phyloP scores from a whole-genome alignment of 345 rosid species.

The Dipteronia dyeriana region DNA sequence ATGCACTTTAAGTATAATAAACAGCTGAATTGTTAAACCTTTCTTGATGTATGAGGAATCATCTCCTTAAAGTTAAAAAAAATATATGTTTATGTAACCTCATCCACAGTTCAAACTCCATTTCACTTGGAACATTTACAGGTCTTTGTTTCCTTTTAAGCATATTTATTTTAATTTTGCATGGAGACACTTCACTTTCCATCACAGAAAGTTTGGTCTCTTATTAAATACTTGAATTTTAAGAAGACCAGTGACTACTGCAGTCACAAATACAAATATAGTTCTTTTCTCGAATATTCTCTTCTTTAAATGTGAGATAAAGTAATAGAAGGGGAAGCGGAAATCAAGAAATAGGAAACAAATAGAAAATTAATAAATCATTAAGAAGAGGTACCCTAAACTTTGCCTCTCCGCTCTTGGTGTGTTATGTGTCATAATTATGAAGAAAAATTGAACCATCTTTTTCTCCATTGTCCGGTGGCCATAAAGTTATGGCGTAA shows the following conservation, averaged over 20 bases:
- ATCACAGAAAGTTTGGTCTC: neutral
- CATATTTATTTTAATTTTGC: neutral
- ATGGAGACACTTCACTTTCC: neutral
- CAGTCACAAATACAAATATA: neutral
- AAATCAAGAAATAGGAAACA: neutral
- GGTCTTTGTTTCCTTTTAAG: neutral
- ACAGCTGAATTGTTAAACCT: neutral
- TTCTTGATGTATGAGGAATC: neutral
- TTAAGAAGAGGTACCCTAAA: no score
- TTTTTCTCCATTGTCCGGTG: no score
- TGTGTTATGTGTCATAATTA: no score
- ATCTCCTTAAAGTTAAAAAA: neutral
- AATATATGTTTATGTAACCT: neutral
- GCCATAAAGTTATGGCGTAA: no score
- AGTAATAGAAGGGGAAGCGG: neutral
- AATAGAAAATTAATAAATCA: neutral
- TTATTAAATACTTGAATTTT: neutral
- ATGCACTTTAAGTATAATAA: slow-evolving; percentile 17
- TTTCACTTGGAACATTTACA: neutral
- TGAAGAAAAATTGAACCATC: no score
- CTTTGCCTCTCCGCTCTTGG: no score
- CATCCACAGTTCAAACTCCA: neutral
- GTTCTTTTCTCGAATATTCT: neutral
- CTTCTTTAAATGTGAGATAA: neutral
- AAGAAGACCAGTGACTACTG: neutral